Evolutionary conservation across 2,329 filamentous ascomycete species (phyloP), one percentile per base, ranked within the genome.

Genomic region (Colletotrichum sp.): DNA sequence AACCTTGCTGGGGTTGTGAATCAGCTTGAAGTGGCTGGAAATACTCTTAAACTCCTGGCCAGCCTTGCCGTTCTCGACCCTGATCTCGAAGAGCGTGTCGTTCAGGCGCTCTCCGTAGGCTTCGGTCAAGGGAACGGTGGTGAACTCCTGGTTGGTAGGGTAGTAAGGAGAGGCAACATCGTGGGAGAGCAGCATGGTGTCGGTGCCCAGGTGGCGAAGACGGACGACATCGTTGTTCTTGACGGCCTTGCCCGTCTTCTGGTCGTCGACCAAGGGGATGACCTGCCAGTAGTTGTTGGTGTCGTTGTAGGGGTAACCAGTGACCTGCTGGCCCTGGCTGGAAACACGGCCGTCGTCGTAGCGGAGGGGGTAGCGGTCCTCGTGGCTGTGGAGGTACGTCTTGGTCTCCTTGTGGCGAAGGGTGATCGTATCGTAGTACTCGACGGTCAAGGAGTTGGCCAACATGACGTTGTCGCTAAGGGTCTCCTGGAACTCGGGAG

Each of bases 201-300:
- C 92, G 7, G 97, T 99, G 62, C 93, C 93, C 60, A 98, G 79
- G 83, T 99, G 97, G 79, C 94, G 93, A 71, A 99, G 92, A 81
- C 96, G 94, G 74, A 99, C 92, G 68, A 96, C 86, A 78, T 98
- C 96, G 78, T 96, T 94, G 83, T 98, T 95, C 85, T 92, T 93
- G 78, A 99, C 94, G 21, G 88, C 89, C 77, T 92, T 92, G 32
- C 91, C 93, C 39, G 89, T 79, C 69, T 90, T 87, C 76, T 92
- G 86, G 76, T 91, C 88, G 73, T 93, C 91, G 70, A 89, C 88
- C 8, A 90, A 84, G 10, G 97, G 97, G 44, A 99, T 86, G 79
- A 99, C 93, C 85, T 99, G 94, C 97, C 97, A 99, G 83, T 98
- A 92, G 88, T 99, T 99, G 91, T 99, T 99, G 82, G 96, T 98